phyloP scores from a whole-genome alignment of 139 green algal genomes.

The Coccomyxa sp. region DNA sequence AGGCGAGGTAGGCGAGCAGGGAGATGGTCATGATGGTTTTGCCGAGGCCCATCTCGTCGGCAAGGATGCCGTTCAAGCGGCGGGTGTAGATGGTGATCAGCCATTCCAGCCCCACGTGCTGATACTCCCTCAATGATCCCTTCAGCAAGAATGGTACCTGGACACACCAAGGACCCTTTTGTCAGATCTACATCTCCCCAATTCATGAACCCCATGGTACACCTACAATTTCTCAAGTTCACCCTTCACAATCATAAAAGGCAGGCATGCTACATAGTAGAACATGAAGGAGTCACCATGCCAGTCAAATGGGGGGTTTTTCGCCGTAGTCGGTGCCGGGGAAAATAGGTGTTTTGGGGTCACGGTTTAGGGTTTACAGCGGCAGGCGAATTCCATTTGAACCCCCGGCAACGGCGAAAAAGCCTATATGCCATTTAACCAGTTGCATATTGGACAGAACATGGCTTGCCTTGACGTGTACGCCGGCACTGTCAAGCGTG shows the following conservation, averaged over 20 bases:
- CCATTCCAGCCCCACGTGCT: conserved; percentile 96
- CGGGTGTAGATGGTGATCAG: conserved; percentile 90
- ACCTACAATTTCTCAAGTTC: background rate
- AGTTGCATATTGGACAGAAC: too few species aligned
- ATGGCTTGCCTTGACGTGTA: background rate
- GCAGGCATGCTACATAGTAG: background rate
- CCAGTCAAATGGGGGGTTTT: too few species aligned
- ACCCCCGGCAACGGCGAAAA: too few species aligned
- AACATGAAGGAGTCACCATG: too few species aligned
- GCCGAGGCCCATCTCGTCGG: conserved; percentile 82
- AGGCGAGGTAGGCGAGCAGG: conserved; percentile 88
- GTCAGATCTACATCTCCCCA: background rate
- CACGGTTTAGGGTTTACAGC: too few species aligned
- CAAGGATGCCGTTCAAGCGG: conserved; percentile 92
- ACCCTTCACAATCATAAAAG: background rate
- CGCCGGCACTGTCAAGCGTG: conserved; percentile 65
- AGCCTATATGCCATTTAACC: too few species aligned
- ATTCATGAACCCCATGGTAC: background rate
- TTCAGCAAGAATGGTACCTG: conserved; percentile 92
- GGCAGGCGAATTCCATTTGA: too few species aligned
- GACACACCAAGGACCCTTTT: background rate
- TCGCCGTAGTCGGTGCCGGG: too few species aligned
- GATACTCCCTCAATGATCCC: conserved; percentile 86
- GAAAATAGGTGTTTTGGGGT: too few species aligned
- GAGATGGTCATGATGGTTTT: conserved; percentile 98